A percentile compares a stretch with the other conserved stretches of the same genome.
phyloP scores from a whole-genome alignment of 345 rosid species.

The Acer negundo region DNA sequence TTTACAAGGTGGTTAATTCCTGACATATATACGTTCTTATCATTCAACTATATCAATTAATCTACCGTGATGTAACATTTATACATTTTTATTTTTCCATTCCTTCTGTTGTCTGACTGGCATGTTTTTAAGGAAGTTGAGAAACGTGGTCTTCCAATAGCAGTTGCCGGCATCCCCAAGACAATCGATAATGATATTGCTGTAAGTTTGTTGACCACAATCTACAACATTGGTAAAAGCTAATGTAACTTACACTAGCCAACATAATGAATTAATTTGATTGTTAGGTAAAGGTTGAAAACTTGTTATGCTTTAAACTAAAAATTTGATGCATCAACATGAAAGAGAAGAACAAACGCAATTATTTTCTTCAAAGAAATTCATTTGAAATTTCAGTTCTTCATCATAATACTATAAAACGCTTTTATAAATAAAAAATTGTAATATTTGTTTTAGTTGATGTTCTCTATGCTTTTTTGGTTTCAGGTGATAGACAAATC shows the following conservation, averaged over 20 bases:
- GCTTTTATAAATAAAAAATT: background rate
- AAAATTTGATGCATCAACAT: background rate
- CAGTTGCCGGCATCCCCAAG: constrained; percentile 90
- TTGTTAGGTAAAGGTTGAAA: background rate
- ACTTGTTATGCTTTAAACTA: background rate
- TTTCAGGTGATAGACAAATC: constrained; percentile 91
- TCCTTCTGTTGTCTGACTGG: constrained; percentile 13
- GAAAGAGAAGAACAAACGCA: background rate
- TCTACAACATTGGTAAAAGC: constrained; percentile 8
- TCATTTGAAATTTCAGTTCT: constrained; percentile 3
- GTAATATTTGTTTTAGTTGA: background rate
- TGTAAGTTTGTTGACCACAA: constrained; percentile 48
- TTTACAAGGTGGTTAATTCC: constrained; percentile 60
- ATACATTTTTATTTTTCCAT: background rate
- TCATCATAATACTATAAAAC: background rate
- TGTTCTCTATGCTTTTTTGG: background rate
- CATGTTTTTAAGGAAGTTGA: constrained; percentile 72
- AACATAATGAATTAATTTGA: background rate
- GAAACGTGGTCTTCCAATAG: constrained; percentile 82
- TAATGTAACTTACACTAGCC: background rate
- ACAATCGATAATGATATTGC: constrained; percentile 90
- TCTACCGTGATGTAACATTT: background rate
- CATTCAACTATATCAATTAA: constrained; percentile 1
- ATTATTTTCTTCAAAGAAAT: background rate
- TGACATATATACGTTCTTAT: background rate